A percentile compares a stretch with the other conserved stretches of the same genome.
These are phyloP conservation scores for Microcyclosporella mali DNA, from an alignment of 2,329 filamentous ascomycete genomes.

Conservation along the genomic window DNA sequence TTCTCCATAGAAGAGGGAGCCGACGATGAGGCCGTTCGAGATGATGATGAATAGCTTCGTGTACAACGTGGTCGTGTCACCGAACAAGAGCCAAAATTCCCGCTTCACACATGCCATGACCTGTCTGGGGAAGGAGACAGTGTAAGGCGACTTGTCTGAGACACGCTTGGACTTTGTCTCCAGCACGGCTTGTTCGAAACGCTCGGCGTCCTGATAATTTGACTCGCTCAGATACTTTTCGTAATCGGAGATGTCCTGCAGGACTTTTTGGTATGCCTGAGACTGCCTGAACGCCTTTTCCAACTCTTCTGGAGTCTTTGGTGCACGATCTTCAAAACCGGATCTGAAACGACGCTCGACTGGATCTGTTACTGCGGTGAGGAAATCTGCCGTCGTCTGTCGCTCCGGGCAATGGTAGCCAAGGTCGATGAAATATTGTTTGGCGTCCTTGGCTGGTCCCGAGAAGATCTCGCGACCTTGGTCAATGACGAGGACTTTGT, in stretches of 20 bases:
- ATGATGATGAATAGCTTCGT: slow-evolving; percentile 77
- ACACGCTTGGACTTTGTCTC: slow-evolving; percentile 61
- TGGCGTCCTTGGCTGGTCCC: slow-evolving; percentile 55
- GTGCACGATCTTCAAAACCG: slow-evolving; percentile 60
- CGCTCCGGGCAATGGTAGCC: slow-evolving; percentile 56
- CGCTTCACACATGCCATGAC: slow-evolving; percentile 62
- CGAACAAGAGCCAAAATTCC: slow-evolving; percentile 72
- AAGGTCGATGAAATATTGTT: slow-evolving; percentile 59
- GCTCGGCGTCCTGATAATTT: slow-evolving; percentile 54
- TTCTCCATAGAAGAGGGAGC: slow-evolving; percentile 70
- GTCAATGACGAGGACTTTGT: slow-evolving; percentile 75
- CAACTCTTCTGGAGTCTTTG: slow-evolving; percentile 63
- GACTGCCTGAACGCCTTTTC: slow-evolving; percentile 62
- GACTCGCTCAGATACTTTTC: slow-evolving; percentile 53
- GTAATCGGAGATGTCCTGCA: slow-evolving; percentile 57
- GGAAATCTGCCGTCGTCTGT: slow-evolving; percentile 70
- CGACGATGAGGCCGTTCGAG: slow-evolving; percentile 67
- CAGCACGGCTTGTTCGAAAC: slow-evolving; percentile 57
- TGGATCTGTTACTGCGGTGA: slow-evolving; percentile 69
- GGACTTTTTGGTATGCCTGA: slow-evolving; percentile 53
- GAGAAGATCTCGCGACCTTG: slow-evolving; percentile 63
- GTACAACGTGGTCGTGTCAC: slow-evolving; percentile 66
- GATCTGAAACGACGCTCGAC: slow-evolving; percentile 62
- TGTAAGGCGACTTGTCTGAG: slow-evolving; percentile 66
- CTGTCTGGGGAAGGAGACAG: slow-evolving; percentile 66